Evolutionary conservation across 2,329 filamentous ascomycete genomes (phyloP), one percentile per base, ranked within the genome.

Genomic region (Alternaria sp.): DNA sequence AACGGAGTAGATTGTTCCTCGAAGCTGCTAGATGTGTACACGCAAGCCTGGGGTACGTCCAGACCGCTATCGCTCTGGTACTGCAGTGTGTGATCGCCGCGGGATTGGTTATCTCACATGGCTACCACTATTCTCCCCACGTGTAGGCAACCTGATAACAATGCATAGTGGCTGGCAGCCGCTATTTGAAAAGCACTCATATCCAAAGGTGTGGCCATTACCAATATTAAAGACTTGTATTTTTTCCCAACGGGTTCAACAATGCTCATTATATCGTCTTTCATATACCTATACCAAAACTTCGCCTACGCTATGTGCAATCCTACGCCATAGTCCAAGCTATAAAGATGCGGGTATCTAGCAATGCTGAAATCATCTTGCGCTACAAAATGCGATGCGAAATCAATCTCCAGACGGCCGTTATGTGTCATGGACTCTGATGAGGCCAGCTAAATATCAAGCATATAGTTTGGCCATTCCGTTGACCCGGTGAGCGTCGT

Each of bases 341-440:
- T 65, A 62, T 74, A 70, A 71, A 72, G 32, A 69, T 74, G 73
- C 73, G 76, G 76, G 76, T 79, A 79, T 79, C 76, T 76, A 78
- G 74, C 74, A 74, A 77, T 77, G 69, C 73, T 75, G 57, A 68
- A 62, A 68, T 60, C 63, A 61, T 67, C 59, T 57, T 67, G 64
- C 67, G 59, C 66, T 72, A 66, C 67, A 63, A 57, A 62, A 64
- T 61, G 56, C 60, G 48, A 62, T 62, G 53, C 54, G 56, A 57
- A 43, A 53, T 34, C 36, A 62, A 57, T 46, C 53, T 51, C 16
- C 28, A 60, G 38, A 54, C 62, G 60, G 64, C 64, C 65, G 66
- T 67, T 22, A 67, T 57, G 52, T 38, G 36, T 61, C 57, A 57
- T 57, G 36, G 43, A 43, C 51, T 54, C 44, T 54, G 49, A 22